Evolutionary conservation across 2,329 filamentous ascomycete genomes (phyloP), one percentile per base, ranked within the genome.

Genomic region (Leptodontidium sp.): DNA sequence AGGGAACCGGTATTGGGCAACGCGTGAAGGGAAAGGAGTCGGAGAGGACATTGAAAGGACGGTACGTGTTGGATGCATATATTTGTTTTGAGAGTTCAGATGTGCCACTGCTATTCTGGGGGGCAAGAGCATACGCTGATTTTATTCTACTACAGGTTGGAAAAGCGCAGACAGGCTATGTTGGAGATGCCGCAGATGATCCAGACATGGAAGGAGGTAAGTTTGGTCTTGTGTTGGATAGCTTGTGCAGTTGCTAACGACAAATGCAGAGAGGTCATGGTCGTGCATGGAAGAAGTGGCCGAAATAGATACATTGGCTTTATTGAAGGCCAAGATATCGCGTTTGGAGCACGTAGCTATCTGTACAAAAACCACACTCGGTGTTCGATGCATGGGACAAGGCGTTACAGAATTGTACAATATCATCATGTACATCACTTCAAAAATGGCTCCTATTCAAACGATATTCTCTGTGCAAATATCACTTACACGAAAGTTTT

Each of bases 21-120:
- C 90, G 87, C 81, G 95, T 98, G 80, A 99, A 98, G 91, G 96
- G 96, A 81, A 95, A 98, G 82, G 86, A 89, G 76, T 93, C 94
- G 89, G 96, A 99, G 85, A 89, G 96, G 79, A 91, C 91, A 77
- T 84, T 98, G 84, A 90, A 92, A 82, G 85, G 87, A 70, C 89
- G 90, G 85, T 89, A 88, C 72, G 88, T 85, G 65, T 66, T 71
- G 17, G 38, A 52, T 65, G 29, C 21, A 26, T 47, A 26, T 29
- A 5, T 47, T 1, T 35, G 52, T 47, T 17, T 47, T 15, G 35
- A 2, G 66, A 17, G 32, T 64, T n/a, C 11, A 0, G 59, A 35
- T 0, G 17, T 62, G 53, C 21, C 14, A 49, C 49, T 58, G 14
- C 12, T 45, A 24, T 49, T 11, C 29, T 61, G 55, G 40, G 40